phyloP scores from a whole-genome alignment of 441 rosid genomes.

The Hura crepitans region DNA sequence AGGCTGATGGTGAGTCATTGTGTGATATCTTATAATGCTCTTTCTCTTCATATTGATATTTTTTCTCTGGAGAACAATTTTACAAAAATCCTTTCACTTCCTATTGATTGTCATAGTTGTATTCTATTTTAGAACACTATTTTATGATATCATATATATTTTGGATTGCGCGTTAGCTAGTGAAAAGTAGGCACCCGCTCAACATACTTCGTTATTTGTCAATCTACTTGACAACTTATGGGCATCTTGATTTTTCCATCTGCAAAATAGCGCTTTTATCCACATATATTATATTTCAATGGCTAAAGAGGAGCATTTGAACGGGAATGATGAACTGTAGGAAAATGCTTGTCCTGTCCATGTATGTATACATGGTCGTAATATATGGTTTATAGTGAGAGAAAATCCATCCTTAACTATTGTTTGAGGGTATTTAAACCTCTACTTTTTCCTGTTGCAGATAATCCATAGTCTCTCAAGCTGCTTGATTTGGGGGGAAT shows the following conservation, averaged over 20 bases:
- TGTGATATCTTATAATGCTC: not conserved
- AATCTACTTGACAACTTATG: not conserved
- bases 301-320: not conserved
- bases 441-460: constrained; percentile 35
- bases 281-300: not conserved
- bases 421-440: not conserved
- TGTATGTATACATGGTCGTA: too few species aligned
- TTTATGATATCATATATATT: too few species aligned
- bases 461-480: too few species aligned
- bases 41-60: not conserved
- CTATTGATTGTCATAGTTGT: not conserved
- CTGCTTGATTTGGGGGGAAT: too few species aligned
- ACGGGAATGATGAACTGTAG: too few species aligned
- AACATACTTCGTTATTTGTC: not conserved
- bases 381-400: not conserved
- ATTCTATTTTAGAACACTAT: too few species aligned
- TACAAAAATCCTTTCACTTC: not conserved
- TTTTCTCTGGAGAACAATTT: not conserved
- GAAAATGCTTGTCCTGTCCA: too few species aligned
- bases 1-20: constrained; percentile 62
- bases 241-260: not conserved
- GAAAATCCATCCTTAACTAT: not conserved
- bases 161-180: too few species aligned
- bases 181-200: not conserved
- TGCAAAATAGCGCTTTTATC: not conserved